Evolutionary conservation across 2,329 filamentous ascomycete species (phyloP), one percentile per base, ranked within the genome.

Genomic region (Hypoxylon sp.): DNA sequence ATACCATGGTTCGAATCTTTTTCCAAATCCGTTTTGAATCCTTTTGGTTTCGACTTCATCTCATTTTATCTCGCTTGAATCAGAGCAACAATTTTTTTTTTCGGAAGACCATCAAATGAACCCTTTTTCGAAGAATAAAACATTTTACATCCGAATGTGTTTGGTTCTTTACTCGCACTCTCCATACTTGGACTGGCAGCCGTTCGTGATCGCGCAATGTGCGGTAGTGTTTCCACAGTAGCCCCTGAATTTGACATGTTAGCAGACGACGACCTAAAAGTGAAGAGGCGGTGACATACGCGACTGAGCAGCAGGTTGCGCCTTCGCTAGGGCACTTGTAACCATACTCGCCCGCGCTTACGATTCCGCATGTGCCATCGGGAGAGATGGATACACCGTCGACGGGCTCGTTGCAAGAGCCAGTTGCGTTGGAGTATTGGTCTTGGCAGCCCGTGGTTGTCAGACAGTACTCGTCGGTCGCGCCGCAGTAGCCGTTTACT

Each of bases 361-460:
- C 59, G 1, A 49, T 46, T 3, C 67, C 67, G 35, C 67, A 70
- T 0, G 67, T 70, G 5, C 67, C 67, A 34, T 70, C 67, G n/a
- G 66, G 48, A 1, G 64, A 63, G 29, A 68, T 34, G n/a, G 63
- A 64, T 4, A 57, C 57, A 2, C 63, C 65, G 7, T 63, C 55
- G 16, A 60, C 54, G 21, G 67, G 67, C 12, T 63, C 55, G 26
- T 50, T 36, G 54, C 67, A 70, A 3, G 63, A 50, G 8, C 17
- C 38, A 2, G 64, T 51, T n/a, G 60, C 37, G 57, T 67, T 67
- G 19, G 67, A 69, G 58, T 58, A 70, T 2, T 47, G 40, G 27
- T 52, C 21, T 52, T 69, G 67, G 46, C 67, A 69, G 8, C 64
- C 63, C 11, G 55, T 59, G 4, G 67, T 63, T 21, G 59, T 67